Evolutionary conservation across 805 yeast genomes (phyloP).

Genomic region (Jamesozyma hellenica): DNA sequence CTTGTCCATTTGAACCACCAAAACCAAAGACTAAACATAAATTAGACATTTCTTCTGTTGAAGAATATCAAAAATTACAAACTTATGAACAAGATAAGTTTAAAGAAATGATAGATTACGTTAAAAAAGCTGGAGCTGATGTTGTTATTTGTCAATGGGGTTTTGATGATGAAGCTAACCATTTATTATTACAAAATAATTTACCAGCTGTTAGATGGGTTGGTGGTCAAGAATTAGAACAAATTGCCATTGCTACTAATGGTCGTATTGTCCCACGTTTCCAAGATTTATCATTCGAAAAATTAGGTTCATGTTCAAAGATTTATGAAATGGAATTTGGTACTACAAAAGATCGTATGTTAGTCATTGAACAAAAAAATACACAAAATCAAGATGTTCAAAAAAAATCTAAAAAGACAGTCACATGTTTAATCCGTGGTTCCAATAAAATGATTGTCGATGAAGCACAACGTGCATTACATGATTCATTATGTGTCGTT

Average conservation of each 20-base stretch:
- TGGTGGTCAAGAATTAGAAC: slow-evolving; percentile 93
- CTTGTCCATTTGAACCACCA: slow-evolving; percentile 99
- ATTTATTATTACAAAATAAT: slow-evolving; percentile 73
- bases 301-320: slow-evolving; percentile 79
- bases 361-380: slow-evolving; percentile 78
- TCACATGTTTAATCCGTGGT: slow-evolving; percentile 88
- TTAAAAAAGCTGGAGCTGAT: slow-evolving; percentile 87
- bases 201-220: slow-evolving; percentile 98
- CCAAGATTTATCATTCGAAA: slow-evolving; percentile 74
- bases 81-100: slow-evolving; percentile 86
- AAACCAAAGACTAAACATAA: slow-evolving; percentile 98
- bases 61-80: slow-evolving; percentile 85
- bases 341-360: slow-evolving; percentile 92
- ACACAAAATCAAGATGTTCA: slow-evolving; percentile 73
- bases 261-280: slow-evolving; percentile 96
- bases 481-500: slow-evolving; percentile 94
- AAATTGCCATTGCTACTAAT: slow-evolving; percentile 93
- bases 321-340: slow-evolving; percentile 89
- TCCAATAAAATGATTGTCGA: slow-evolving; percentile 96
- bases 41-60: slow-evolving; percentile 85
- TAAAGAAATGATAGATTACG: slow-evolving; percentile 76
- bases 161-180: slow-evolving; percentile 97
- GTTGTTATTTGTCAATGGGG: slow-evolving; percentile 99
- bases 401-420: slow-evolving; percentile 50
- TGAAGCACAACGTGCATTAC: slow-evolving; percentile 92